Percentiles rank a stretch among this genome's conserved stretches.
phyloP scores from a whole-genome alignment of 2,329 filamentous ascomycete species.

The Aureobasidium namibiae region DNA sequence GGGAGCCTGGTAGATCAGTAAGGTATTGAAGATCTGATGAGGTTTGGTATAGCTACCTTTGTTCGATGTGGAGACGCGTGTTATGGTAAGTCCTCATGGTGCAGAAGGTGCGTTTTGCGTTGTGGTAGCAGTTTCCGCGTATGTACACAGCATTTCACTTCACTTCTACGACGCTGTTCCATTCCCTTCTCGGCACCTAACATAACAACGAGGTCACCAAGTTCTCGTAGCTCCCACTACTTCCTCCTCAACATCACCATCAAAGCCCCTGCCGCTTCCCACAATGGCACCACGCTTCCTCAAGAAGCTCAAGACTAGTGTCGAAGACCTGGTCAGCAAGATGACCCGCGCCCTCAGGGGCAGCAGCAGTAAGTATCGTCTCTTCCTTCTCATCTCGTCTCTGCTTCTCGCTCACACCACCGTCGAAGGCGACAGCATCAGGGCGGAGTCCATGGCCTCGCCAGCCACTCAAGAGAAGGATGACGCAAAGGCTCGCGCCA shows the following conservation, averaged over 20 bases:
- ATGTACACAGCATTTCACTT: neutral
- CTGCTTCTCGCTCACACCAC: neutral
- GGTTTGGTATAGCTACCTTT: neutral
- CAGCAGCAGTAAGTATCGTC: neutral
- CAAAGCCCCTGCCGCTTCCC: neutral
- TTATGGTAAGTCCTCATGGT: neutral
- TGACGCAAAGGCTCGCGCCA: neutral
- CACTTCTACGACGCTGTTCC: neutral
- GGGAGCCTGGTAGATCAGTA: neutral
- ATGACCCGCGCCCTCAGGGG: neutral
- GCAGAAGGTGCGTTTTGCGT: neutral
- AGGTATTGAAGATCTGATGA: neutral
- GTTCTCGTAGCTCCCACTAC: neutral
- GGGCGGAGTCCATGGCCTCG: neutral
- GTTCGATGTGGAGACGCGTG: neutral
- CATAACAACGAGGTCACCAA: neutral
- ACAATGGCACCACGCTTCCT: neutral
- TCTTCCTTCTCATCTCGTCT: too few species aligned
- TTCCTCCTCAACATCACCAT: too few species aligned
- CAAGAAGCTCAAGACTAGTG: neutral
- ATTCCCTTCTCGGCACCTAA: neutral
- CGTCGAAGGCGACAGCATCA: neutral
- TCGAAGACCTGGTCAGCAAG: neutral
- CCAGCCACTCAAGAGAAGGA: neutral
- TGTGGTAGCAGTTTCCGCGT: neutral